Percentiles rank a stretch among this genome's conserved stretches.
Conservation (phyloP, 306 rosid genomes). For the Rosa rugosa region DNA sequence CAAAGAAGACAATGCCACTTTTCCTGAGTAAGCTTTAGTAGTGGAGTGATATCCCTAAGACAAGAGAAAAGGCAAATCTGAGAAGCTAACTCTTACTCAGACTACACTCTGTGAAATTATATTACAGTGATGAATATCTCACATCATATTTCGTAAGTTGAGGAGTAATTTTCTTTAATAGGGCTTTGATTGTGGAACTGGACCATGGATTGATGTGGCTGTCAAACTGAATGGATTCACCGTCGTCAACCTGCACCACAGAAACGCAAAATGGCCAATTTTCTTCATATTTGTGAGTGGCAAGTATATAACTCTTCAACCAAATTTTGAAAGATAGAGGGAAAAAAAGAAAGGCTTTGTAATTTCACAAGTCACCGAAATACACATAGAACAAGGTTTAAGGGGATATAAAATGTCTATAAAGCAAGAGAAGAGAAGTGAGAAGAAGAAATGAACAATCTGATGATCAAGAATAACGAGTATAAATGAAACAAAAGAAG, state of each 20-base stretch:
- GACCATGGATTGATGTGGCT: conserved; percentile 76
- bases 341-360: neutral
- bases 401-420: neutral
- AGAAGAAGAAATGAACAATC: neutral
- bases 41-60: conserved; percentile 74
- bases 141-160: conserved; percentile 56
- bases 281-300: neutral
- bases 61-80: conserved; percentile 5
- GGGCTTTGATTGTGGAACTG: conserved; percentile 45
- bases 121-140: conserved; percentile 30
- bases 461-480: no score
- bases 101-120: conserved; percentile 10
- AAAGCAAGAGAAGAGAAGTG: neutral
- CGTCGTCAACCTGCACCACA: conserved; percentile 49
- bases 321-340: neutral
- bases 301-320: neutral
- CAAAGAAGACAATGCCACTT: conserved; percentile 58
- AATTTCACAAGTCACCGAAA: neutral
- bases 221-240: conserved; percentile 26
- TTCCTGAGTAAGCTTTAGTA: conserved; percentile 67
- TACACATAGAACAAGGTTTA: neutral
- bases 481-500: neutral
- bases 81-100: conserved; percentile 18
- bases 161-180: conserved; percentile 52
- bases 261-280: conserved; percentile 16